A percentile compares a stretch with the other conserved stretches of the same genome.
phyloP scores from a whole-genome alignment of 441 rosid genomes.

The Corymbia citriodora region DNA sequence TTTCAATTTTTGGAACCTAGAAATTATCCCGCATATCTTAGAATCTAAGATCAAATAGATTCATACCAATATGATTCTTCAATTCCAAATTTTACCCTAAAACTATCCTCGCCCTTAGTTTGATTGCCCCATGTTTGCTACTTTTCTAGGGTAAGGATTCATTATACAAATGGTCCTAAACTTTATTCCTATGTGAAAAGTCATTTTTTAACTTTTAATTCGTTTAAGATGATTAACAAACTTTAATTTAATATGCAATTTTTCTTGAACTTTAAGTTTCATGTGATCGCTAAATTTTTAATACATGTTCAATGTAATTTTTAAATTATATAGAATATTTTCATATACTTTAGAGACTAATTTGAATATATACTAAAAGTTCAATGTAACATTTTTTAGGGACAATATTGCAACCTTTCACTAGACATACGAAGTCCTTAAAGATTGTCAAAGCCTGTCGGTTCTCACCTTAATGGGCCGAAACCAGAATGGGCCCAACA shows the following conservation, averaged over 20 bases:
- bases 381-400: neutral
- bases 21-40: too few species aligned
- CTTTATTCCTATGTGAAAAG: fast-evolving
- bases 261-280: neutral
- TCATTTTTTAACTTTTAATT: neutral
- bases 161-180: neutral
- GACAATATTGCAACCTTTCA: neutral
- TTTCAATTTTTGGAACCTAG: too few species aligned
- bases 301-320: fast-evolving
- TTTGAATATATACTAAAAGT: fast-evolving
- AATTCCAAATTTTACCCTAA: too few species aligned
- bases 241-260: fast-evolving
- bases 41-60: too few species aligned
- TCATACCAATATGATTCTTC: too few species aligned
- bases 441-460: neutral
- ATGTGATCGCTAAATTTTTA: fast-evolving
- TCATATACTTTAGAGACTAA: fast-evolving
- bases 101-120: too few species aligned
- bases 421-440: too few species aligned
- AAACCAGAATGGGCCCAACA: neutral
- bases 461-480: neutral
- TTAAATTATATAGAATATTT: fast-evolving
- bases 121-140: neutral
- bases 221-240: fast-evolving
- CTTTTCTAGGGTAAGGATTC: fast-evolving